Base-by-base conservation (phyloP, 2,329 filamentous ascomycete species). In the Diaporthe eres region DNA sequence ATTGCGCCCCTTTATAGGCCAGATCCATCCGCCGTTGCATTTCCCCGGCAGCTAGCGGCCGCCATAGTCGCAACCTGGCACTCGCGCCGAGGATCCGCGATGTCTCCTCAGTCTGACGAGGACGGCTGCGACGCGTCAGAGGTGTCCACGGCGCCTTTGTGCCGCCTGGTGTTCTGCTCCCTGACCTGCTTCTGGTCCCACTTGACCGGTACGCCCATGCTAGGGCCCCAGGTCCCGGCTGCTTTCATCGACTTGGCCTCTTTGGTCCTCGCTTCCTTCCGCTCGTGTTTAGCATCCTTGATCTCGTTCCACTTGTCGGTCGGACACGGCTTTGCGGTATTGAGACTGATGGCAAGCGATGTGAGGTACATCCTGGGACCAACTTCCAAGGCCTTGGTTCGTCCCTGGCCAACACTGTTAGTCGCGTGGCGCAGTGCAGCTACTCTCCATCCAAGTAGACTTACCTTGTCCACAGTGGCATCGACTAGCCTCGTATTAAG, bases 401-500 rank as follows among this genome's bases (percentile, higher is more conserved):
- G 75, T 51, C 61, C 75, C 73, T 72, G 44, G 19, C 9, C 55
- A 63, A 53, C 17, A 51, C 17, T 25, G 13, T 53, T 28, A 67
- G 39, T 44, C 47, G 25, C 15, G 15, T 2, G 9, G 12, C 10
- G 10, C 49, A 17, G 47, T 47, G n/a, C 28, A 10, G 8, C 25
- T 4, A 10, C 28, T 4, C 15, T n/a, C 19, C 2, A 10, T 25
- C 1, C 8, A 9, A 22, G 13, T 10, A 19, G 25, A 39, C 61
- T 31, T 42, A 76, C 74, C 57, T 74, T 71, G 63, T 76, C 74
- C 22, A 76, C 73, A 5, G 68, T 72, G 12, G 73, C 73, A 47
- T 94, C 91, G 60, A 96, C 90, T 78, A 92, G 89, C 78, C 91
- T 93, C 31, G 91, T 89, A 60, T 93, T 91, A 1, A 90, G 90